Evolutionary conservation across 441 rosid genomes (phyloP), one percentile per base, ranked within the genome.

Genomic region (Gossypium davidsonii): DNA sequence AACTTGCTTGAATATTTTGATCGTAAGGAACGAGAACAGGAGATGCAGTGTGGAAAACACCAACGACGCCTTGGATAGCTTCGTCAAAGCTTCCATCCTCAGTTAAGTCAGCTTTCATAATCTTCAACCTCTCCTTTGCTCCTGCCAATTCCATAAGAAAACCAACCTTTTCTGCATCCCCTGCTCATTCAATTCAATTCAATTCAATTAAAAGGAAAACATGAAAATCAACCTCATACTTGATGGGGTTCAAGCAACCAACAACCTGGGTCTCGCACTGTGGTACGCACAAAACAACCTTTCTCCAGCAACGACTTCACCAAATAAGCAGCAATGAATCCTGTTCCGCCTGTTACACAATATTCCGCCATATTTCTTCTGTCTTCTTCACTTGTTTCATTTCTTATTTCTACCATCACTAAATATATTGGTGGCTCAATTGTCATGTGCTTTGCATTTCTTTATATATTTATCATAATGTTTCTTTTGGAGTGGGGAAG

Each of bases 21-120:
- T 87, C 89, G 6, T 83, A 84, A 18, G 91, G 88, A 75, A 89
- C 88, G 11, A 87, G 76, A 65, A 92, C 92, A 0, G 94, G 93
- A 1, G 97, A 88, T n/a, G 98, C 97, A 0, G 91, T 80, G 79
- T 90, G 97, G 77, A 91, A 93, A 59, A 93, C 97, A 10, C 98
- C 97, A 74, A 87, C 88, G 21, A 84, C 93, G 4, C 96, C 94
- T 15, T 79, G 66, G 6, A 89, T 73, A 9, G 97, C 93, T 2
- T 87, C 90, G 25, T 91, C 91, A 59, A 93, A 92, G 86, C 97
- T 87, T 70, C 92, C 92, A 10, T 86, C 90, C 11, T 75, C 84
- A 74, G 83, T 8, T 81, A 94, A 76, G 81, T 94, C 97, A 20
- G 97, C 97, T 85, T 83, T 85, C 56, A 82, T 9, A 3, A 91